Percentiles rank a stretch among this genome's conserved stretches.
Conservation (phyloP, 106 monocot genomes). For the Dendrobium officinale region DNA sequence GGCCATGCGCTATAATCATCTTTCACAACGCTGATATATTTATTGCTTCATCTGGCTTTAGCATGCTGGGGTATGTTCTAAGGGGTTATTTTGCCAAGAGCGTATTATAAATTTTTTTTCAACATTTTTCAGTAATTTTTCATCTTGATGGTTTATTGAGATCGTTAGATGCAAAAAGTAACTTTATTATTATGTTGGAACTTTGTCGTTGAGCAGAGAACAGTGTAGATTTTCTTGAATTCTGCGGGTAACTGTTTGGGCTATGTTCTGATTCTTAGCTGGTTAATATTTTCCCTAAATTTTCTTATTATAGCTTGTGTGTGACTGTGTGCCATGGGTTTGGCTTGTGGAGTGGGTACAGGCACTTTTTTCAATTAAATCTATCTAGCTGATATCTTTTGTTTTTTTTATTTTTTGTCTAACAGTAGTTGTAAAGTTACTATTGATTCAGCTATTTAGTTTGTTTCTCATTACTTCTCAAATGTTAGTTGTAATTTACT, state of each 20-base stretch:
- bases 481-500: slow-evolving; percentile 2
- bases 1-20: not conserved
- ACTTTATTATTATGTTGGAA: slow-evolving; percentile 3
- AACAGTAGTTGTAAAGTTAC: not conserved
- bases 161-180: not conserved
- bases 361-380: not conserved
- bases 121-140: not conserved
- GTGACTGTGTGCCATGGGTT: not conserved
- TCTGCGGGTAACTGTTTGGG: not conserved
- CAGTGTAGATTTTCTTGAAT: not conserved
- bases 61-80: not conserved
- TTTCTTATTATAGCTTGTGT: not conserved
- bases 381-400: not conserved
- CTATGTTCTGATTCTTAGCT: not conserved
- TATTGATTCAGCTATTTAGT: not conserved
- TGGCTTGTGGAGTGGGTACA: not conserved
- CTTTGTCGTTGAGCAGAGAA: not conserved
- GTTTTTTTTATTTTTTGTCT: not conserved
- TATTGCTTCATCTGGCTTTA: not conserved
- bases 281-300: not conserved
- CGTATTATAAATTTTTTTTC: not conserved
- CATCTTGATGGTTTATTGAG: not conserved
- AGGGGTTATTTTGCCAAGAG: not conserved
- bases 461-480: not conserved
- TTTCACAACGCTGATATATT: not conserved